A percentile compares a stretch with the other conserved stretches of the same genome.
phyloP scores from a whole-genome alignment of 208 protist species.

The Angomonas deanei region DNA sequence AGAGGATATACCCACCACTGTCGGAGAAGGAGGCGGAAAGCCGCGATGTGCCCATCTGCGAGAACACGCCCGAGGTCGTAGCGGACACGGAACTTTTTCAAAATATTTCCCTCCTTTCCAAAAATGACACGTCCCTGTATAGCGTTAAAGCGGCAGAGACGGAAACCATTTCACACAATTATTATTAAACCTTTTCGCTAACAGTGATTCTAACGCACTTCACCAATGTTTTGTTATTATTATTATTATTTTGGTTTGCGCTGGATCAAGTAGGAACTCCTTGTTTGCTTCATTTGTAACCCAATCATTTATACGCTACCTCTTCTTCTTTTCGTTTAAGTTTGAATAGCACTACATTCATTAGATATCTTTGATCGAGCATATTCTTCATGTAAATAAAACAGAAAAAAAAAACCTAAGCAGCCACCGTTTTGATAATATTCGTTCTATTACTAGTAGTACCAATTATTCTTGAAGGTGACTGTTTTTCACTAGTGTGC shows the following conservation, averaged over 20 bases:
- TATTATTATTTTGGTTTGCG: no score
- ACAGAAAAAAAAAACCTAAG: slow-evolving; percentile 1
- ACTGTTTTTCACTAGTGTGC: slow-evolving; percentile 1
- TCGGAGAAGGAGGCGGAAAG: background rate
- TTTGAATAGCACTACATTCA: no score
- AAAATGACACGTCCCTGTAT: background rate
- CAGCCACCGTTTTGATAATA: no score
- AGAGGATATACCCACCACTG: slow-evolving; percentile 73
- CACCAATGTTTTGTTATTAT: no score
- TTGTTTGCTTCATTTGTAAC: slow-evolving; percentile 8
- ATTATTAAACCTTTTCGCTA: no score
- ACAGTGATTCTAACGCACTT: no score
- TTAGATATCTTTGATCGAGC: no score
- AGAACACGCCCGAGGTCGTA: background rate
- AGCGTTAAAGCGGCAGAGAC: no score
- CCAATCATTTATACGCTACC: no score
- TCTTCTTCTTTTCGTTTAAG: no score
- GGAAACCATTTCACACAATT: no score
- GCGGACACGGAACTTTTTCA: background rate
- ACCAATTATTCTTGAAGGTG: background rate
- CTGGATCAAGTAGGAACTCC: background rate
- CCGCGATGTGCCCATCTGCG: background rate
- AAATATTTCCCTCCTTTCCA: background rate
- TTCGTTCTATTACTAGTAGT: background rate
- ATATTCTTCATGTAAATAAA: background rate